Conservation (phyloP, 495 filamentous ascomycete species). For the Penicillium crystallinum region DNA sequence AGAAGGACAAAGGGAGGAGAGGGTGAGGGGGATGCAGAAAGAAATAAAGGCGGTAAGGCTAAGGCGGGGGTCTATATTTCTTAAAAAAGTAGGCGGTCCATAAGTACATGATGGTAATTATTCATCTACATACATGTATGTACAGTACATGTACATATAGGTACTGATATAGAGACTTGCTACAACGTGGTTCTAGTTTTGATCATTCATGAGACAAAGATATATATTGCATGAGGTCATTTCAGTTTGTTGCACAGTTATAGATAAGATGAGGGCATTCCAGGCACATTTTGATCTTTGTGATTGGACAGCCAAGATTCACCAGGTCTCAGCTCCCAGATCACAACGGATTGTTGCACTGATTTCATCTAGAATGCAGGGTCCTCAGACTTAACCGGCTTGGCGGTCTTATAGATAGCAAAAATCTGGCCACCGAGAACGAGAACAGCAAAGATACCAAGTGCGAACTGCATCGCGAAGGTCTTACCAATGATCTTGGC, state of each 20-base stretch:
- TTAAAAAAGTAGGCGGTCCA: background rate
- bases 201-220: background rate
- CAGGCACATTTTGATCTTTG: background rate
- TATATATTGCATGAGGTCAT: background rate
- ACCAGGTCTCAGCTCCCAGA: background rate
- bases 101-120: background rate
- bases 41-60: constrained; percentile 18
- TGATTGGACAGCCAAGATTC: background rate
- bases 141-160: too few relatives aligned
- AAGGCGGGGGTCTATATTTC: background rate
- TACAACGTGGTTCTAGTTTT: background rate
- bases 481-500: constrained; percentile 66
- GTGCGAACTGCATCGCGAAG: constrained; percentile 43
- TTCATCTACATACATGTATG: too few relatives aligned
- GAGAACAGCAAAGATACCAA: constrained; percentile 38
- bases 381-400: background rate
- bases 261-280: background rate
- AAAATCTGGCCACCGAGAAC: constrained; percentile 32
- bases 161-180: background rate
- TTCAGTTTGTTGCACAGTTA: background rate
- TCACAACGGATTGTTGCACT: background rate
- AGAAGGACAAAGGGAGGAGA: background rate
- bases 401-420: constrained; percentile 11
- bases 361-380: background rate
- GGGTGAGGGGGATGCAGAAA: constrained; percentile 16